phyloP scores from a whole-genome alignment of 140 eudicot genomes.

The Senecio squalidus region DNA sequence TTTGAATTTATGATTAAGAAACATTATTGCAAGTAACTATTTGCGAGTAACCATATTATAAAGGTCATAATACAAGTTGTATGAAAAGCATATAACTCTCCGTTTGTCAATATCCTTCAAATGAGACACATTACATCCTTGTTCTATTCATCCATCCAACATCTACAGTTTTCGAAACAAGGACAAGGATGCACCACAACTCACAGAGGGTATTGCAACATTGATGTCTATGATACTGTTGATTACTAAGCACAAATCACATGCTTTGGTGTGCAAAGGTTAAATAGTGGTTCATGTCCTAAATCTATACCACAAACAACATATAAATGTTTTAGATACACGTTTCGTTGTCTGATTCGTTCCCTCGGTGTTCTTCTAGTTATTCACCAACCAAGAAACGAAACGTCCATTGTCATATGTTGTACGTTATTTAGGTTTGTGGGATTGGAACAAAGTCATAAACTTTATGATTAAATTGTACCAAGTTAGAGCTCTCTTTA shows the following conservation, averaged over 20 bases:
- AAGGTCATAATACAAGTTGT: no score
- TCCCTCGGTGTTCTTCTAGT: not conserved
- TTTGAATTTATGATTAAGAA: no score
- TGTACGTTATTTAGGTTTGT: constrained; percentile 12
- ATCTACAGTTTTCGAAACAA: constrained; percentile 8
- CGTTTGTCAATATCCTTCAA: not conserved
- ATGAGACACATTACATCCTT: constrained; percentile 9
- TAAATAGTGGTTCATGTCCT: not conserved
- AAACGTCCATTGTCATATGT: constrained; percentile 20
- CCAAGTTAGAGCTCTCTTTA: constrained; percentile 1
- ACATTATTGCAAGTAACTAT: no score
- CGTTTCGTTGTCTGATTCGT: constrained; percentile 18
- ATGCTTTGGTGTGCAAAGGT: constrained; percentile 16
- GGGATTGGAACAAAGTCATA: constrained; percentile 21
- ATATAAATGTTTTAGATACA: not conserved
- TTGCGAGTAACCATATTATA: no score
- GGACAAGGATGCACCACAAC: constrained; percentile 12
- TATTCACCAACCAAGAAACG: constrained; percentile 31
- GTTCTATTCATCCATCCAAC: constrained; percentile 11
- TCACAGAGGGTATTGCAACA: constrained; percentile 11
- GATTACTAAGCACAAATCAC: constrained; percentile 9
- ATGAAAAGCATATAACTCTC: not conserved
- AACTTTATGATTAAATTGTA: constrained; percentile 18
- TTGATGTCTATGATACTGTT: constrained; percentile 29
- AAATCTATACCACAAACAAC: constrained; percentile 1